Conservation (phyloP, 257 asterid genomes). For the Haberlea rhodopensis region DNA sequence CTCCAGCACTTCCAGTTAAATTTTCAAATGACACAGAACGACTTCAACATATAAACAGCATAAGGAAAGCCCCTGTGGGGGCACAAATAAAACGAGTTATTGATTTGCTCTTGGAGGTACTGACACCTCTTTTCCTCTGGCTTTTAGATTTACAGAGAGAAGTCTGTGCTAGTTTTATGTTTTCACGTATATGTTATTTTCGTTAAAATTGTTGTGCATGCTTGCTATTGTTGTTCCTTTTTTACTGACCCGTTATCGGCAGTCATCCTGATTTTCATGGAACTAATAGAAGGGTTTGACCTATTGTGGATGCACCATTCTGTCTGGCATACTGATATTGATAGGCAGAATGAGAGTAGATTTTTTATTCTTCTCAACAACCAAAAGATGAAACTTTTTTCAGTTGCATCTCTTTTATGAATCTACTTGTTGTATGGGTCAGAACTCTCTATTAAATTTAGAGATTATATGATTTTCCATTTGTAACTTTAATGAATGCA, state of each 20-base stretch:
- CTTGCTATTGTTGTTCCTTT: neutral
- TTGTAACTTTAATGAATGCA: neutral
- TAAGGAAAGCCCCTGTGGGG: constrained; percentile 91
- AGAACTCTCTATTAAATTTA: too few relatives aligned
- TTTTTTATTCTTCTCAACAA: neutral
- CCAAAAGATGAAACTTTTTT: neutral
- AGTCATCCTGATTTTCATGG: neutral
- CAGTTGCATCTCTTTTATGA: neutral
- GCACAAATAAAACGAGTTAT: constrained; percentile 94
- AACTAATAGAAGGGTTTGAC: neutral
- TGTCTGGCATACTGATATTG: neutral
- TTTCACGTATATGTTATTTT: neutral
- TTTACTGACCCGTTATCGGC: neutral
- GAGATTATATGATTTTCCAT: neutral
- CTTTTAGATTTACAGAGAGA: neutral
- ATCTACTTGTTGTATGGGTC: neutral
- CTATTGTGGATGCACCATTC: neutral
- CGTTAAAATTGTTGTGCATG: neutral
- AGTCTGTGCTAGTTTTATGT: too few relatives aligned
- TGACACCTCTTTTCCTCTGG: neutral
- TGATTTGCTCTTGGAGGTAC: constrained; percentile 75
- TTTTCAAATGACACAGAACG: constrained; percentile 82
- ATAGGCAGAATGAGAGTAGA: neutral
- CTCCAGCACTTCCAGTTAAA: constrained; percentile 59
- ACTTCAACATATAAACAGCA: constrained; percentile 84